Evolutionary conservation across 78 protist species (phyloP), one percentile per base, ranked within the genome.

Genomic region (Tieghemostelium lacteum): DNA sequence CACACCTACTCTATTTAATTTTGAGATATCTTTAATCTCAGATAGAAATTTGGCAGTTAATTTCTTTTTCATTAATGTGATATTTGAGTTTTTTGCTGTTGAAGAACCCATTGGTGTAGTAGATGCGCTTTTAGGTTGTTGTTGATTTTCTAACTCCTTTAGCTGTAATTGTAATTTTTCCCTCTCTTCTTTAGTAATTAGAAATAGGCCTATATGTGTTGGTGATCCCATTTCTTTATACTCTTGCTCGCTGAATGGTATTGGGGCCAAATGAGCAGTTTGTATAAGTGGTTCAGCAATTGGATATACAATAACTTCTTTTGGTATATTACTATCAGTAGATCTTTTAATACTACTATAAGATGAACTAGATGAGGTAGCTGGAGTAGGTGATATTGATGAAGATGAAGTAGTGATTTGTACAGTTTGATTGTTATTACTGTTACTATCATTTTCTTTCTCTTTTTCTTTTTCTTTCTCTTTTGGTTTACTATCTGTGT

Each of bases 171-270:
- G 2, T 2, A 33, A 28, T 45, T 36, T 22, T 22, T 71, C 63
- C 20, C 29, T 50, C 33, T 71, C 77, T 1, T 19, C 1, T 16
- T 71, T 20, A 8, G 77, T 50, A 45, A 71, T 33, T 52, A 71
- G 33, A 52, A 71, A 71, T 1, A 71, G 24, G 1, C 77, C 77
- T 0, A 71, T 7, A 22, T 71, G 49, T 31, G 26, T 52, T 52
- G 77, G 77, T 31, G 64, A 71, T 4, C 77, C 77, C 60, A 71
- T 29, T 24, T 71, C 77, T 52, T 22, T 71, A 50, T 31, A 52
- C 29, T 71, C 64, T 7, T 6, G 7, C 8, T 71, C 77, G 20
- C 37, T n/a, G 0, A 69, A 29, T 69, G 60, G 36, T 14, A 12
- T 2, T 19, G 7, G 63, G 4, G 7, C 34, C 8, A 65, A 7